Conservation (phyloP, 2,329 filamentous ascomycete genomes). For the Decorospora gaudefroyi region DNA sequence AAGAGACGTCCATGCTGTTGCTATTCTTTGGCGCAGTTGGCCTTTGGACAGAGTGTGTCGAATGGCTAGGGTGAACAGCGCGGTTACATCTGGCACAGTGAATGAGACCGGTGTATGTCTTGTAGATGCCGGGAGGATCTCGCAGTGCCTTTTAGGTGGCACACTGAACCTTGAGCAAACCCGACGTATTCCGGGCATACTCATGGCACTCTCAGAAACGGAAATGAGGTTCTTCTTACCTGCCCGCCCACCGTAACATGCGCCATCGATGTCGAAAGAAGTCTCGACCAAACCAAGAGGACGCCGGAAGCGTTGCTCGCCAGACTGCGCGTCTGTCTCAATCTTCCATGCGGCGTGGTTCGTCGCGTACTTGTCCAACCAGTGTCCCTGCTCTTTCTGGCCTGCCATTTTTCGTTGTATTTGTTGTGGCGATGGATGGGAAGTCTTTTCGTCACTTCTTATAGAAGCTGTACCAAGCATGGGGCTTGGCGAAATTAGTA, state of each 20-base stretch:
- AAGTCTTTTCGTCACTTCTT: background rate
- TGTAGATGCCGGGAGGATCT: background rate
- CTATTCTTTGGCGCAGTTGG: slow-evolving; percentile 43
- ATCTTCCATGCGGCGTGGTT: slow-evolving; percentile 47
- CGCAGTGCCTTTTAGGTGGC: background rate
- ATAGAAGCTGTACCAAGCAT: no score
- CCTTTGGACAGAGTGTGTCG: slow-evolving; percentile 35
- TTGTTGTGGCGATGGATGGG: background rate
- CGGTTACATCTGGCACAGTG: slow-evolving; percentile 45
- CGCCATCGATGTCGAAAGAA: slow-evolving; percentile 53
- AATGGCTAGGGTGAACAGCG: slow-evolving; percentile 45
- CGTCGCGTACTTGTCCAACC: slow-evolving; percentile 50
- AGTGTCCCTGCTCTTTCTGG: slow-evolving; percentile 27
- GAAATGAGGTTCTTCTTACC: background rate
- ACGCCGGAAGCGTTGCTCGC: slow-evolving; percentile 36
- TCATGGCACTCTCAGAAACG: background rate
- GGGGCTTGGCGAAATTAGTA: no score
- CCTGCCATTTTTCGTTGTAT: background rate
- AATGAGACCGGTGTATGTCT: background rate
- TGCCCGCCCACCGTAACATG: slow-evolving; percentile 52
- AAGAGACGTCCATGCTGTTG: slow-evolving; percentile 49
- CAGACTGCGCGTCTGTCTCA: slow-evolving; percentile 13
- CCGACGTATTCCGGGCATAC: no score
- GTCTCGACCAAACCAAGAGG: slow-evolving; percentile 53
- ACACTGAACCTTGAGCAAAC: background rate